Evolutionary conservation across 176 grass and related monocot species (phyloP), one percentile per base, ranked within the genome.

Genomic region (Oryza officinalis): DNA sequence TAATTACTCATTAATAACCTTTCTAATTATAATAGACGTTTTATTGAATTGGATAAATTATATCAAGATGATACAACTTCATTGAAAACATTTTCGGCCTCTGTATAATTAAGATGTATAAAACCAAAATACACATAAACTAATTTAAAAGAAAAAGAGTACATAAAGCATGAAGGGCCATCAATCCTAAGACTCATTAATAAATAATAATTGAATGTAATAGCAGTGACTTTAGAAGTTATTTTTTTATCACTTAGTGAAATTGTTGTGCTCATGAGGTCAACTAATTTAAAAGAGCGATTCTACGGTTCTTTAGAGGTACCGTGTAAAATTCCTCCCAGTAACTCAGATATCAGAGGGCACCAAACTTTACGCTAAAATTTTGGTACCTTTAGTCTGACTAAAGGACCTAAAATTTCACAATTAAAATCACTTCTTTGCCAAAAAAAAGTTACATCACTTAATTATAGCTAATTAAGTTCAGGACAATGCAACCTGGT

Each of bases 1-100:
- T 61, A 61, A 22, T 25, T 61, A 23, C 15, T 20, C 49, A 20
- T 6, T 20, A 41, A 41, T 41, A 11, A 41, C 8, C 11, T 2
- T 40, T 41, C 11, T 41, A 41, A 38, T 9, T 9, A 38, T 38
- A 38, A 38, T 38, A 38, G 37, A 38, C 0, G 1, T 38, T 8
- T 38, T 38, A 38, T 38, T 38, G 5, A 38, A 2, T 1, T 38
- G 1, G 7, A 8, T 8, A 38, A 38, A 38, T 38, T 38, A 9
- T 1, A 38, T 38, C 37, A 38, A 38, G 7, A 38, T 38, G 37
- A 38, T 38, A 38, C 37, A 38, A 38, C 7, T 38, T 1, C 0
- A 2, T 1, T 1, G 0, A 0, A 1, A 38, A 8, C 37, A 38
- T 8, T 38, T 7, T 38, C 7, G 0, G 0, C 7, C 37, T 38